Evolutionary conservation across 2,329 filamentous ascomycete genomes (phyloP).

Genomic region (Cladorrhinum sp.): DNA sequence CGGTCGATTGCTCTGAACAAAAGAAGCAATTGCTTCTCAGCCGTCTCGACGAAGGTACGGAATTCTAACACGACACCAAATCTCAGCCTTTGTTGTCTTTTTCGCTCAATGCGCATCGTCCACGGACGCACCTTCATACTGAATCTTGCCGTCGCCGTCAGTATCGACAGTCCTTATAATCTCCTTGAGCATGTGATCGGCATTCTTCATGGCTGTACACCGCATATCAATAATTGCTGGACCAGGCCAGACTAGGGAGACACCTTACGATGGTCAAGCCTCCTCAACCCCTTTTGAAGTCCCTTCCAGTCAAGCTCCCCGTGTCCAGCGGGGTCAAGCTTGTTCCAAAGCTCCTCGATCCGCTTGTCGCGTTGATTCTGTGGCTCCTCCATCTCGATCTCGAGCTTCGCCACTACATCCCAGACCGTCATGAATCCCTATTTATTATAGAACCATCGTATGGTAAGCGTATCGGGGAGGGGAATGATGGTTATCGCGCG

Average conservation of each 20-base stretch:
- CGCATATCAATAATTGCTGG: slow-evolving; percentile 3
- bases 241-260: slow-evolving; percentile 2
- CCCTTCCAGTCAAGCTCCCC: slow-evolving; percentile 82
- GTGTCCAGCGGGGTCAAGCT: slow-evolving; percentile 71
- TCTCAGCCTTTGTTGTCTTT: slow-evolving; percentile 18
- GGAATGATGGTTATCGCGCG: not conserved
- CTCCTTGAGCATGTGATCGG: slow-evolving; percentile 76
- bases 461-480: slow-evolving; percentile 15
- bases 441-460: slow-evolving; percentile 38
- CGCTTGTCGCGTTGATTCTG: slow-evolving; percentile 76
- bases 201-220: slow-evolving; percentile 73
- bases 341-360: slow-evolving; percentile 79
- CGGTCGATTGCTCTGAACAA: slow-evolving; percentile 86
- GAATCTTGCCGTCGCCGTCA: slow-evolving; percentile 83
- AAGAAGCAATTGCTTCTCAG: slow-evolving; percentile 75
- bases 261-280: slow-evolving; percentile 82
- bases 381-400: slow-evolving; percentile 70
- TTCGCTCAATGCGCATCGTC: not conserved
- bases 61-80: slow-evolving; percentile 64
- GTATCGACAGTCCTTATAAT: slow-evolving; percentile 80
- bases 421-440: slow-evolving; percentile 39
- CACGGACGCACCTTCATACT: slow-evolving; percentile 69
- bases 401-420: slow-evolving; percentile 50
- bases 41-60: slow-evolving; percentile 78
- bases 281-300: slow-evolving; percentile 77